phyloP scores from a whole-genome alignment of 1,284 basidiomycete genomes.

The Quambalaria eucalypti region DNA sequence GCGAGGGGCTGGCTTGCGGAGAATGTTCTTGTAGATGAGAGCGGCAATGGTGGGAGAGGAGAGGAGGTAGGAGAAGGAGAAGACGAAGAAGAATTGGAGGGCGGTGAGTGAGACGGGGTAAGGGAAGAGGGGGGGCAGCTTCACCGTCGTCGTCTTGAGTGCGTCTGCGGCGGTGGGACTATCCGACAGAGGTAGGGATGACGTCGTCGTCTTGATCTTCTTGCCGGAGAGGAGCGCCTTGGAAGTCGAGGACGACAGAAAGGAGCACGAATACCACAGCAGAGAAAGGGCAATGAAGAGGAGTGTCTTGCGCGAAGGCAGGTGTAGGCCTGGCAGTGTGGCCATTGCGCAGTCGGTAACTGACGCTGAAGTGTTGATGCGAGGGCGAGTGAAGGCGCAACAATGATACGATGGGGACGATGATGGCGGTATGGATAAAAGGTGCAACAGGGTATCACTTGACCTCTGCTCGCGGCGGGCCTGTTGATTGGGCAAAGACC shows the following conservation, averaged over 20 bases:
- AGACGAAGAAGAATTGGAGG: constrained; percentile 90
- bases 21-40: neutral
- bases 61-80: constrained; percentile 65
- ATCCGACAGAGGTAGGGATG: neutral
- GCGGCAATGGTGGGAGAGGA: constrained; percentile 2
- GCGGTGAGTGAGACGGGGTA: constrained; percentile 90
- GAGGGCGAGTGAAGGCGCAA: too few relatives aligned
- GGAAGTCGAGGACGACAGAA: neutral
- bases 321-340: too few relatives aligned
- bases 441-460: too few relatives aligned
- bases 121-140: constrained; percentile 56
- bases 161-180: neutral
- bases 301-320: neutral
- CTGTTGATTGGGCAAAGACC: too few relatives aligned
- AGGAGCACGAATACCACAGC: neutral
- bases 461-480: too few relatives aligned
- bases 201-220: neutral
- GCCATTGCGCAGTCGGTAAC: too few relatives aligned
- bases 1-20: neutral
- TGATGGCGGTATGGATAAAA: too few relatives aligned
- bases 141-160: neutral
- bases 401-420: too few relatives aligned
- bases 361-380: too few relatives aligned
- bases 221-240: neutral
- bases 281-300: neutral